Base-by-base conservation (phyloP, 768 basidiomycete genomes). In the Phlegmacium glaucopus region DNA sequence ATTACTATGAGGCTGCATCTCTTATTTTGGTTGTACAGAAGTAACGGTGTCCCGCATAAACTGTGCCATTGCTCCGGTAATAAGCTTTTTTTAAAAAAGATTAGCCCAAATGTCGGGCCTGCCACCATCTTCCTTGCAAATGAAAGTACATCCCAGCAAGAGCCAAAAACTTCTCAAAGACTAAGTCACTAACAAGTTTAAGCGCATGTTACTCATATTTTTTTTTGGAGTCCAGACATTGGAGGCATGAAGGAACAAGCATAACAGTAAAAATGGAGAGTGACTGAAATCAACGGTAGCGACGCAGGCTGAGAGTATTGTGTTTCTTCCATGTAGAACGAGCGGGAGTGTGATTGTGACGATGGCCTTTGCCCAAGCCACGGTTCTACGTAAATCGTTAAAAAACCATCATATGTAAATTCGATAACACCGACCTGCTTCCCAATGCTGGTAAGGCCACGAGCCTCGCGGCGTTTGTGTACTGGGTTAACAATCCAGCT, bases 401-500 rank as follows among this genome's bases (percentile, higher is more conserved):
- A 16, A 30, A 29, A 30, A 26, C 3, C 29, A 38, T 18, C 50
- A 47, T 40, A 39, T 47, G n/a, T 9, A 50, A 46, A 40, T 15
- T 48, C 29, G 46, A 47, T 22, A n/a, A 18, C 9, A 67, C 75
- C 18, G n/a, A 87, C 90, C 79, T 92, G 83, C 74, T 98, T 98
- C 61, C 96, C 96, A 52, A 90, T 82, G 65, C 88, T 85, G 66
- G 96, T 99, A 59, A 99, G 91, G 54, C 96, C 96, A 69, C 96
- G 93, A 59, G 91, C 83, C 71, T 99, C 96, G 63, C 96, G 86
- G 65, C 88, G 91, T 76, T 97, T 99, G 87, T 99, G 96, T 41
- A 98, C 95, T 26, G 96, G 89, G 69, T 94, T 94, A 64, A 80
- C 75, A 73, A 99, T 99, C 96, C 95, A 99, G 85, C 90, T 98